phyloP scores from a whole-genome alignment of 78 protist genomes.

The Speleostelium caveatum region DNA sequence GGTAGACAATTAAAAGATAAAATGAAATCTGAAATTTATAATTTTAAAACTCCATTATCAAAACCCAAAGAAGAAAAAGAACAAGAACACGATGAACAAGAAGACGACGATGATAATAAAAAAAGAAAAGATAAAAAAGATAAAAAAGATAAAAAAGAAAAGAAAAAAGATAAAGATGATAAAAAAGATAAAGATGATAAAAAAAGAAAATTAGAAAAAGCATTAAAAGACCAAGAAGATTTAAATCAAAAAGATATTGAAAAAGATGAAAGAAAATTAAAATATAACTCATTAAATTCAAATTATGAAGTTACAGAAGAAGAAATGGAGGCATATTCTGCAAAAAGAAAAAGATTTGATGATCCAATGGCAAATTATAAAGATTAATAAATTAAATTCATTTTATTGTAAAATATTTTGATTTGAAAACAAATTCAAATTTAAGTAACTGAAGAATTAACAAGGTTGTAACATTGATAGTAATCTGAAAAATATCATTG shows the following conservation, averaged over 20 bases:
- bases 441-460: too few species aligned
- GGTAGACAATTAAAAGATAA: conserved; percentile 75
- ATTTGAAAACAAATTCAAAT: too few species aligned
- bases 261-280: conserved; percentile 63
- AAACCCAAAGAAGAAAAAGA: conserved; percentile 30
- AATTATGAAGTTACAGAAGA: conserved; percentile 74
- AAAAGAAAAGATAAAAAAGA: not conserved
- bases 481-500: too few species aligned
- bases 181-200: conserved; percentile 29
- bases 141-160: conserved; percentile 30
- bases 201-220: conserved; percentile 30
- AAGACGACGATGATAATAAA: not conserved
- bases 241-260: not conserved
- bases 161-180: conserved; percentile 28
- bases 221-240: conserved; percentile 55
- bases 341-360: conserved; percentile 56
- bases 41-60: not conserved
- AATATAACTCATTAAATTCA: conserved; percentile 54
- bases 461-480: too few species aligned
- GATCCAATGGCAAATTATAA: conserved; percentile 90
- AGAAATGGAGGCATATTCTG: conserved; percentile 85
- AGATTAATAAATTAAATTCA: conserved; percentile 1
- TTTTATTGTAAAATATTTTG: not conserved
- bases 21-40: not conserved
- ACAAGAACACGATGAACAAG: not conserved